Percentiles rank a stretch among this genome's conserved stretches.
phyloP scores from a whole-genome alignment of 1,139 yeast species.

The Pichia sp. region DNA sequence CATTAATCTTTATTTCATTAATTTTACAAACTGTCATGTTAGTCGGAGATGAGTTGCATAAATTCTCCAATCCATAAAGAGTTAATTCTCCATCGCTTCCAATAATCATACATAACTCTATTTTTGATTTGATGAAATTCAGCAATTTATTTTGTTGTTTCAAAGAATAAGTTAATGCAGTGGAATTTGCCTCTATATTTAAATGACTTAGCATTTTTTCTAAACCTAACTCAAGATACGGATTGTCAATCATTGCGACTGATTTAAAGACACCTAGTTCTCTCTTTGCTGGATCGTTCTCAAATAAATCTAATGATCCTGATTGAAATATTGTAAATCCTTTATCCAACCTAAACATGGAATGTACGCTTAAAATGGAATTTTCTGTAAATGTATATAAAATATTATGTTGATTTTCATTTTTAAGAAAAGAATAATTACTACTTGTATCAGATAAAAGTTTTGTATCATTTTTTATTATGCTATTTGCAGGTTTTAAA shows the following conservation, averaged over 20 bases:
- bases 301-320: constrained; percentile 46
- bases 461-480: constrained; percentile 19
- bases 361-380: constrained; percentile 60
- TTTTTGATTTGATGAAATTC: constrained; percentile 29
- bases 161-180: constrained; percentile 17
- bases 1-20: constrained; percentile 8
- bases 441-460: constrained; percentile 14
- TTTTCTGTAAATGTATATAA: constrained; percentile 59
- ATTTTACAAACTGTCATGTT: constrained; percentile 14
- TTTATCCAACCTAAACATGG: constrained; percentile 57
- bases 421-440: constrained; percentile 11
- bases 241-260: constrained; percentile 53
- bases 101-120: constrained; percentile 55
- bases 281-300: constrained; percentile 20
- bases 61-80: constrained; percentile 45
- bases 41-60: constrained; percentile 43
- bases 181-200: constrained; percentile 10
- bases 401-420: constrained; percentile 33
- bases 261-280: constrained; percentile 30
- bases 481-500: constrained; percentile 26
- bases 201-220: constrained; percentile 27
- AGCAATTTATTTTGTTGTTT: constrained; percentile 19
- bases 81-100: constrained; percentile 41
- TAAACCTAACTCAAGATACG: constrained; percentile 38
- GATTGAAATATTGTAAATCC: constrained; percentile 55